Percentiles rank a stretch among this genome's conserved stretches.
phyloP scores from a whole-genome alignment of 2,329 filamentous ascomycete species.

The Endoconidiophora polonica region DNA sequence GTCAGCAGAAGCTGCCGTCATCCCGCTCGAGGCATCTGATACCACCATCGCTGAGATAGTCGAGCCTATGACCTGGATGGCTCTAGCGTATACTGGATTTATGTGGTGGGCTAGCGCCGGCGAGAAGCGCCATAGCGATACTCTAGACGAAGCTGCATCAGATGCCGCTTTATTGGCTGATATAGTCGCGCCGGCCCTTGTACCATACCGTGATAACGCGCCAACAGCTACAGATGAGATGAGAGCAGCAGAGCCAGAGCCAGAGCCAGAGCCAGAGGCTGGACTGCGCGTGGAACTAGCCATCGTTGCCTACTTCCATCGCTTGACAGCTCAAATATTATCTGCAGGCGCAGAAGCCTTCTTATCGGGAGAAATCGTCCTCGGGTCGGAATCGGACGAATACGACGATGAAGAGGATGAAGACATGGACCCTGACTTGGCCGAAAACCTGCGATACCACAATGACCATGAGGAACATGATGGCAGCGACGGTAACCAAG shows the following conservation, averaged over 20 bases:
- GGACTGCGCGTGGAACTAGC: slow-evolving; percentile 40
- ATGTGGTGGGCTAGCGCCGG: slow-evolving; percentile 85
- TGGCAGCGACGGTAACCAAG: slow-evolving; percentile 22
- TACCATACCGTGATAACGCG: background rate
- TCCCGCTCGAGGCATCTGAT: slow-evolving; percentile 19
- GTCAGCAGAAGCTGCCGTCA: background rate
- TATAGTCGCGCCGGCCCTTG: slow-evolving; percentile 21
- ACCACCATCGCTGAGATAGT: slow-evolving; percentile 38
- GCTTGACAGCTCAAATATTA: slow-evolving; percentile 51
- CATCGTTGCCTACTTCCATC: slow-evolving; percentile 68
- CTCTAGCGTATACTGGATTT: slow-evolving; percentile 64
- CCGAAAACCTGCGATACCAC: slow-evolving; percentile 12
- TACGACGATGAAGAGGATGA: slow-evolving; percentile 20
- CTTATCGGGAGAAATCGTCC: slow-evolving; percentile 27
- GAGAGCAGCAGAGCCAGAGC: background rate
- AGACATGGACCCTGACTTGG: slow-evolving; percentile 16
- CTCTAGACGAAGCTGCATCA: slow-evolving; percentile 38
- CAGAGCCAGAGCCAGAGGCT: slow-evolving; percentile 25
- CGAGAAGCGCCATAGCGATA: slow-evolving; percentile 46
- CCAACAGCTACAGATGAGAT: background rate
- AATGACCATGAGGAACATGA: slow-evolving; percentile 7
- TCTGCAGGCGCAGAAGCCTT: slow-evolving; percentile 44
- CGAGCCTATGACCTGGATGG: slow-evolving; percentile 51
- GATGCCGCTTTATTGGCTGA: slow-evolving; percentile 41
- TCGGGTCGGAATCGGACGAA: slow-evolving; percentile 19